Evolutionary conservation across 352 stramenopile species (phyloP), one percentile per base, ranked within the genome.

Genomic region (Plasmopara muralis): DNA sequence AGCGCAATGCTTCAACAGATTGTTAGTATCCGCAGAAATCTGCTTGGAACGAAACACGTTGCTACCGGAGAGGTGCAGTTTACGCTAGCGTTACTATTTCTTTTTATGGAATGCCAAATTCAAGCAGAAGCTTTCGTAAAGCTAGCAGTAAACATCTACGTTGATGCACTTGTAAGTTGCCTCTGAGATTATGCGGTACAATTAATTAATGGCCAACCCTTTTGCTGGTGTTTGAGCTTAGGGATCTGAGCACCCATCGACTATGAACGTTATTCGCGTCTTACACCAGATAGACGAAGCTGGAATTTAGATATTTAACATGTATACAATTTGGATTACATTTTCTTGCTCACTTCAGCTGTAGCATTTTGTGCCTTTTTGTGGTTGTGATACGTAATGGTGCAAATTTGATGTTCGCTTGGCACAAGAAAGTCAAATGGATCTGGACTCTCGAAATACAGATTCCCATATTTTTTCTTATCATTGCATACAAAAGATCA

Each of bases 371-470:
- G 39, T 25, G 33, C 50, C 33, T 66, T n/a, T 25, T 68, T 61
- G 41, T 64, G 30, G n/a, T 71, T 59, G 15, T 61, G 42, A 28
- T 74, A 80, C 9, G 70, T 87, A 46, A 88, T 81, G n/a, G 76
- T 91, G 31, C 65, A 78, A 10, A 91, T 50, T 46, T 79, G 53
- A 28, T 64, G 72, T 33, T 72, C 38, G 51, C 66, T 83, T 7
- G 67, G 51, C 15, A 89, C 82, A 28, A 89, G 74, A 4, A 50
- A 38, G 18, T 79, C 71, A 45, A 92, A 92, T 40, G 79, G 78
- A 55, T 92, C 82, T 0, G 70, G 62, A 43, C 60, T 89, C 37
- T 68, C 63, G 30, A 87, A 92, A 35, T 72, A 82, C 31, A 86
- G 53, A 10, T 87, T 69, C 0, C 79, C 79, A 40, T 83, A 89